Evolutionary conservation across 1,139 yeast species (phyloP).

Genomic region (Eremothecium gossypii): DNA sequence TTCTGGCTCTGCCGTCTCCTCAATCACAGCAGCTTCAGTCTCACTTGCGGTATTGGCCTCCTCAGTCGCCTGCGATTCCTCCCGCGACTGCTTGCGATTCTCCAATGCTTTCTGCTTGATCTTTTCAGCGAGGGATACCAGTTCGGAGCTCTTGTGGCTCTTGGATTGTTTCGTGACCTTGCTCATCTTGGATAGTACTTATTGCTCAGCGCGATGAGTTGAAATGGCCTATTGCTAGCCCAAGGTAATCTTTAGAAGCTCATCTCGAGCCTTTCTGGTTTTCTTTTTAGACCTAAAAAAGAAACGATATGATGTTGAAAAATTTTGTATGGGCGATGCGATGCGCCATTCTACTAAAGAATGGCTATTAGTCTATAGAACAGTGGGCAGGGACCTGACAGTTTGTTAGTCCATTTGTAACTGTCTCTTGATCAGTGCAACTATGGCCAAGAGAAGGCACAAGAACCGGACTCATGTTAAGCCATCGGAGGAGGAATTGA

Average conservation of each 20-base stretch:
- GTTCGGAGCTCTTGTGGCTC: slow-evolving; percentile 19
- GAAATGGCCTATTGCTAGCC: not conserved
- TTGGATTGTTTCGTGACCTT: slow-evolving; percentile 17
- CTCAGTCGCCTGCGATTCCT: slow-evolving; percentile 9
- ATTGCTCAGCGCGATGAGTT: not conserved
- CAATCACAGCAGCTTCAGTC: slow-evolving; percentile 9
- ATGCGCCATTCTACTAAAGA: not conserved
- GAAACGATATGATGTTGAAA: slow-evolving; percentile 1
- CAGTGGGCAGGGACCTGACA: not conserved
- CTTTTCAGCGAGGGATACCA: slow-evolving; percentile 34
- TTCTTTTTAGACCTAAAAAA: not conserved
- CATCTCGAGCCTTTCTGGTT: slow-evolving; percentile 1
- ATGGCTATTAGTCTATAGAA: too few relatives aligned
- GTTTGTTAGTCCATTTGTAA: not conserved
- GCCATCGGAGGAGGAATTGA: slow-evolving; percentile 50
- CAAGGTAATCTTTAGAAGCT: not conserved
- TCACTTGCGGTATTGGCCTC: slow-evolving; percentile 8
- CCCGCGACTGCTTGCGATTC: slow-evolving; percentile 17
- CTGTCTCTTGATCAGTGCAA: not conserved
- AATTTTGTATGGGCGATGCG: slow-evolving; percentile 3
- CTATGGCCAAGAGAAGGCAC: slow-evolving; percentile 30
- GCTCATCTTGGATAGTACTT: slow-evolving; percentile 4
- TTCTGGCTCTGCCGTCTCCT: slow-evolving; percentile 17
- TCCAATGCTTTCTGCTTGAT: slow-evolving; percentile 46
- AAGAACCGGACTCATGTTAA: slow-evolving; percentile 84